Percentiles rank a stretch among this genome's conserved stretches.
Conservation (phyloP, 2,329 filamentous ascomycete species). For the Zymoseptoria passerinii region DNA sequence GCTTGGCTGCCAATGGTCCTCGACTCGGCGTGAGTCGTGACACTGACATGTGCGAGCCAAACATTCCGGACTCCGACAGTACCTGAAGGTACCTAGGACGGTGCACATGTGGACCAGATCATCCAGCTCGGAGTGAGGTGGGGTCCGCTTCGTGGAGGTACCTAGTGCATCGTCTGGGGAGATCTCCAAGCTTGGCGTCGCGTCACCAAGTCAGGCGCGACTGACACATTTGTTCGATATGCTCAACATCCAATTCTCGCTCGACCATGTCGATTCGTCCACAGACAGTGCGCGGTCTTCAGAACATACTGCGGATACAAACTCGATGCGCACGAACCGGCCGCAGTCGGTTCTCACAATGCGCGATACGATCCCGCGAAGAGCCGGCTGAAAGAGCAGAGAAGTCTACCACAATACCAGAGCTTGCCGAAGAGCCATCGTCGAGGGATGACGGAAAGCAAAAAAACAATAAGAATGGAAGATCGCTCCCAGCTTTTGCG, state of each 20-base stretch:
- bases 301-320: neutral
- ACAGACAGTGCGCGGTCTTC: neutral
- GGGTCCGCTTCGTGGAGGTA: constrained; percentile 45
- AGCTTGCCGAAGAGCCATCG: neutral
- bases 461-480: neutral
- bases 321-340: too few relatives aligned
- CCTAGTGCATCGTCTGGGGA: neutral
- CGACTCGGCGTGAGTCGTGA: neutral
- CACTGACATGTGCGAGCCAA: neutral
- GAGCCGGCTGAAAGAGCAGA: neutral
- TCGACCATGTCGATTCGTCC: neutral
- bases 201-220: neutral
- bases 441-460: neutral
- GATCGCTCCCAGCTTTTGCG: constrained; percentile 13
- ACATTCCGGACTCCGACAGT: neutral
- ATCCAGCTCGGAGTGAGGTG: constrained; percentile 58
- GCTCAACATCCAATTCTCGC: neutral
- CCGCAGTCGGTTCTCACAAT: neutral
- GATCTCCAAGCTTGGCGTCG: neutral
- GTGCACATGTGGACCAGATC: neutral
- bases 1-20: neutral
- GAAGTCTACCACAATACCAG: neutral
- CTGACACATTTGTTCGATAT: neutral
- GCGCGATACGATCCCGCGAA: neutral
- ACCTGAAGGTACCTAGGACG: too few relatives aligned